A percentile compares a stretch with the other conserved stretches of the same genome.
phyloP scores from a whole-genome alignment of 257 asterid genomes.

The Solanum paucissectum region DNA sequence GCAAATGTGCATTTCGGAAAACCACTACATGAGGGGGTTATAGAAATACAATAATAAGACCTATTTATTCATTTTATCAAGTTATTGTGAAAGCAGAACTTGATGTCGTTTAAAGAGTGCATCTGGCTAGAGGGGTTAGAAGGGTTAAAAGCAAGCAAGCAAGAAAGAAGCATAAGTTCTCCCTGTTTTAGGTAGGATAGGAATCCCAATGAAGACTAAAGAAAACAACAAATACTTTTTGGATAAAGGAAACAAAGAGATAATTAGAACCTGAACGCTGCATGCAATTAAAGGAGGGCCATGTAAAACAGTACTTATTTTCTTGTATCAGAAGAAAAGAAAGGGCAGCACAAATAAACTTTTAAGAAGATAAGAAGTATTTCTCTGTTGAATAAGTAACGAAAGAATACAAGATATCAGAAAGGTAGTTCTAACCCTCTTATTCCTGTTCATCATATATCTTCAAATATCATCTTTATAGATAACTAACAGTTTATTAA shows the following conservation, averaged over 20 bases:
- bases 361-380: neutral
- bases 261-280: neutral
- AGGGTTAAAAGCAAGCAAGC: neutral
- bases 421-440: neutral
- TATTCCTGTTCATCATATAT: neutral
- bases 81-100: neutral
- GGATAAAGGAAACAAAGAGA: neutral
- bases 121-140: neutral
- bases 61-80: neutral
- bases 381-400: neutral
- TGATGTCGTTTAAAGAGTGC: neutral
- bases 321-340: neutral
- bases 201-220: neutral
- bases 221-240: neutral
- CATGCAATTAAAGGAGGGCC: neutral
- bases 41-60: neutral
- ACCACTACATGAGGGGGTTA: neutral
- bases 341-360: neutral
- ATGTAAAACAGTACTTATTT: neutral
- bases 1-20: neutral
- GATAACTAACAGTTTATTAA: neutral
- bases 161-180: neutral
- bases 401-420: neutral
- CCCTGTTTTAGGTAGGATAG: neutral
- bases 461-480: neutral